Base-by-base conservation (phyloP, 2,329 filamentous ascomycete genomes). In the Fusarium sp. region DNA sequence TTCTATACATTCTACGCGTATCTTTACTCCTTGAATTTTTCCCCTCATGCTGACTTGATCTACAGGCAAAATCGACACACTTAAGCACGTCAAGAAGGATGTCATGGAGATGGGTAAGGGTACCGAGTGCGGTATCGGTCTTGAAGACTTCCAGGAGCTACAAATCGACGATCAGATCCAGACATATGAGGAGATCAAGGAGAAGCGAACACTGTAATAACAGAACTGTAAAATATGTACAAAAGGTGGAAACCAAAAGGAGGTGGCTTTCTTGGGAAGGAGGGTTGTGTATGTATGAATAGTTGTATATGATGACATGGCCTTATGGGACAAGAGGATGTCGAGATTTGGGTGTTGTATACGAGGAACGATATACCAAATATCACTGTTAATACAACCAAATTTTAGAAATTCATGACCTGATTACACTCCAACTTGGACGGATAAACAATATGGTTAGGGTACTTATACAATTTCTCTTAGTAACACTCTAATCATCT, bases 41-140 rank as follows among this genome's bases (percentile, higher is more conserved):
- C 23, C 17, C 20, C 7, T 41, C 11, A 13, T 57, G n/a, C 55
- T 64, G 5, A 54, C 44, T 30, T 26, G 4, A 40, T 42, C 1
- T 35, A 26, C 61, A 97, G 95, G 95, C 72, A 87, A 87, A 55
- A 88, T 98, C 45, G 87, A 89, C 20, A 93, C 93, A 2, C 89
- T 99, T 64, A 98, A 96, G 83, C 93, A 97, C 77, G 90, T 92
- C 80, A 98, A 98, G 86, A 97, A 97, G 80, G 93, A 98, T 72
- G 93, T 96, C 33, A 85, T 85, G 48, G 93, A 97, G 78, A 96
- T 97, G 90, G 90, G 90, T 76, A 98, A 97, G 82, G 95, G 94
- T 64, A 89, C 88, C n/a, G 96, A 99, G 81, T 99, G 96, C 76
- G 96, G 96, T 73, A 91, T 99, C 73, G 90, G 89, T 56, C 95